A percentile compares a stretch with the other conserved stretches of the same genome.
Evolutionary conservation across 2,329 filamentous ascomycete genomes (phyloP).

Genomic region (Reticulascus tulasneorum): DNA sequence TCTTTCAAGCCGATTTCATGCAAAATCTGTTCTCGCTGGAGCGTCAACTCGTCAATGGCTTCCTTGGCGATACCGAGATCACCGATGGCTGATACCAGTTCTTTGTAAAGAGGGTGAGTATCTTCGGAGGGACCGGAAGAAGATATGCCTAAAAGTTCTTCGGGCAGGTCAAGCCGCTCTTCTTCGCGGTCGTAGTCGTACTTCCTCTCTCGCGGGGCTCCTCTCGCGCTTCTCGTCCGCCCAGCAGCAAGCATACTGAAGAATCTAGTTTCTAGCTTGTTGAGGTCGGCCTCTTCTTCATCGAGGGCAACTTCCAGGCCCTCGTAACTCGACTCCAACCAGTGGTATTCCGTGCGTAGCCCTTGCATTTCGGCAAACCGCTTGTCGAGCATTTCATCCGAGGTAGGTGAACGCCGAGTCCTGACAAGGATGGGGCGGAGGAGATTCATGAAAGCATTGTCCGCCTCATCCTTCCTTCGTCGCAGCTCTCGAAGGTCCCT

Average conservation of each 20-base stretch:
- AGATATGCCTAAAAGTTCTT: conserved; percentile 31
- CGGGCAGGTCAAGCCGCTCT: conserved; percentile 20
- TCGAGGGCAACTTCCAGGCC: conserved; percentile 28
- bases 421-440: conserved; percentile 32
- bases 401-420: conserved; percentile 14
- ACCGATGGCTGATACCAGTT: conserved; percentile 38
- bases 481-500: conserved; percentile 27
- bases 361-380: conserved; percentile 31
- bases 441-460: conserved; percentile 36
- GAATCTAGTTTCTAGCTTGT: conserved; percentile 31
- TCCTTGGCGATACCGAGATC: conserved; percentile 45
- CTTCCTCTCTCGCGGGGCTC: background rate
- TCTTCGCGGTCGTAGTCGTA: conserved; percentile 8
- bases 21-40: conserved; percentile 33
- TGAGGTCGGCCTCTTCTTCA: conserved; percentile 30
- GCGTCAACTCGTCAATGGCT: conserved; percentile 39
- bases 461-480: conserved; percentile 28
- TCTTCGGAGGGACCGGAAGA: conserved; percentile 30
- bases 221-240: conserved; percentile 1
- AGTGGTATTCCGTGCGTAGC: conserved; percentile 33
- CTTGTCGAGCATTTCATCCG: conserved; percentile 21
- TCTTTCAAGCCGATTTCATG: conserved; percentile 31
- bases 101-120: conserved; percentile 43
- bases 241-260: conserved; percentile 29
- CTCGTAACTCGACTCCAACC: conserved; percentile 32